Conservation (phyloP, 164 flowering plant species). For the Platanus orientalis region DNA sequence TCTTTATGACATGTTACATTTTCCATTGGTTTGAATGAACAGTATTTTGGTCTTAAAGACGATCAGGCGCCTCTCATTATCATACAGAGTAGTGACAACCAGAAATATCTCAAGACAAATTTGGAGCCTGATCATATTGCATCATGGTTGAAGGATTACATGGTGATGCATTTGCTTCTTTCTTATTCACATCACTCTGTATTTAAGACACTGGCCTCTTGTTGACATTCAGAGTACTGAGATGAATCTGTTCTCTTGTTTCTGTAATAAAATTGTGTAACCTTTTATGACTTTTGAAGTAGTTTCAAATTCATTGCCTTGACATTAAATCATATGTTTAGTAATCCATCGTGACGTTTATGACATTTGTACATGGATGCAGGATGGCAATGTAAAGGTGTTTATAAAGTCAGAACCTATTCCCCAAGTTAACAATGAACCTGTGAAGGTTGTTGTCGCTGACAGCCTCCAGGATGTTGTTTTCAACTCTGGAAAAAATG, state of each 20-base stretch:
- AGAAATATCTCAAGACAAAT: constrained; percentile 61
- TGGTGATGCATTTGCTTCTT: constrained; percentile 37
- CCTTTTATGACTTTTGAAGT: too few species aligned
- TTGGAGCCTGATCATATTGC: constrained; percentile 66
- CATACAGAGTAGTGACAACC: constrained; percentile 49
- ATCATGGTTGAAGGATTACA: constrained; percentile 75
- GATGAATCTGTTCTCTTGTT: too few species aligned
- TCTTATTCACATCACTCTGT: background rate
- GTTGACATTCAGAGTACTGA: too few species aligned
- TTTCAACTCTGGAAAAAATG: constrained; percentile 83
- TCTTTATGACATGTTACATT: background rate
- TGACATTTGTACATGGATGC: constrained; percentile 16
- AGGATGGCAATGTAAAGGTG: constrained; percentile 67
- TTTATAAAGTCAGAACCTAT: constrained; percentile 74
- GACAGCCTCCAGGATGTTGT: constrained; percentile 73
- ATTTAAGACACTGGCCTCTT: too few species aligned
- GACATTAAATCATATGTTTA: background rate
- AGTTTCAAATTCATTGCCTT: too few species aligned
- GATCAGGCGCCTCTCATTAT: constrained; percentile 76
- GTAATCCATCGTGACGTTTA: background rate
- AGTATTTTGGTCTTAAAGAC: constrained; percentile 80
- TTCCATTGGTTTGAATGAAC: constrained; percentile 16
- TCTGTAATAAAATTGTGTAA: too few species aligned
- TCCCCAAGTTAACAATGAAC: constrained; percentile 79
- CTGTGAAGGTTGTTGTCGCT: constrained; percentile 94